A percentile compares a stretch with the other conserved stretches of the same genome.
These are phyloP conservation scores for Phytophthora pini DNA, from an alignment of 352 stramenopile species.

Conservation along the genomic window DNA sequence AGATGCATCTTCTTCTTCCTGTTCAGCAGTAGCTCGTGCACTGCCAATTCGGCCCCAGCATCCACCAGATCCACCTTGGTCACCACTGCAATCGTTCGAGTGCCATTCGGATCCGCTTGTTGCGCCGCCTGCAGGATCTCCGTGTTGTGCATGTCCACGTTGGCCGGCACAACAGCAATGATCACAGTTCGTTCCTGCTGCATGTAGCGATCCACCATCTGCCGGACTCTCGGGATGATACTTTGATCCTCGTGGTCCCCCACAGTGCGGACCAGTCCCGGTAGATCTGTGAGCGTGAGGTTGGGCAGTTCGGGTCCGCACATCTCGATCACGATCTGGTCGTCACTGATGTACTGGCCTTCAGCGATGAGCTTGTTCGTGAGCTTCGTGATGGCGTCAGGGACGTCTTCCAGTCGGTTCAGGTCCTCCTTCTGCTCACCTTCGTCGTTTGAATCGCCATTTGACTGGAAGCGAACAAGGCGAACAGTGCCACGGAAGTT, in stretches of 20 bases:
- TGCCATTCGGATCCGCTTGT: constrained; percentile 68
- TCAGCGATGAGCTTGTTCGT: constrained; percentile 70
- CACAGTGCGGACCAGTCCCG: constrained; percentile 77
- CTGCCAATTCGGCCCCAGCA: constrained; percentile 65
- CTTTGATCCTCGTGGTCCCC: constrained; percentile 63
- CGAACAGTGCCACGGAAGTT: constrained; percentile 59
- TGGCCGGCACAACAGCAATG: constrained; percentile 85
- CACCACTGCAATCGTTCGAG: constrained; percentile 86
- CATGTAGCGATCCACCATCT: constrained; percentile 79
- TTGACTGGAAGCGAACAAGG: constrained; percentile 61
- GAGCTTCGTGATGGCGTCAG: constrained; percentile 33
- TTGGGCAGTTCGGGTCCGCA: constrained; percentile 65
- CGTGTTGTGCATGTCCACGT: constrained; percentile 88
- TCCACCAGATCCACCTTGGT: constrained; percentile 92
- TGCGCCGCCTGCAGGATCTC: constrained; percentile 79
- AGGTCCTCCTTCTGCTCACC: constrained; percentile 22
- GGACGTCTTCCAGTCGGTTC: constrained; percentile 30
- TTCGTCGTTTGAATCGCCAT: constrained; percentile 9
- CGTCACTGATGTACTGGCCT: constrained; percentile 74
- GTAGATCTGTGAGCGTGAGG: constrained; percentile 85
- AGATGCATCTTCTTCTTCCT: constrained; percentile 69
- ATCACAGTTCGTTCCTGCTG: constrained; percentile 81
- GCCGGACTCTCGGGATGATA: constrained; percentile 75
- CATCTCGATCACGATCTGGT: constrained; percentile 83
- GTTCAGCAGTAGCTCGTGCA: constrained; percentile 81